phyloP scores from a whole-genome alignment of 2,329 filamentous ascomycete species.

The Nigrospora osmanthi region DNA sequence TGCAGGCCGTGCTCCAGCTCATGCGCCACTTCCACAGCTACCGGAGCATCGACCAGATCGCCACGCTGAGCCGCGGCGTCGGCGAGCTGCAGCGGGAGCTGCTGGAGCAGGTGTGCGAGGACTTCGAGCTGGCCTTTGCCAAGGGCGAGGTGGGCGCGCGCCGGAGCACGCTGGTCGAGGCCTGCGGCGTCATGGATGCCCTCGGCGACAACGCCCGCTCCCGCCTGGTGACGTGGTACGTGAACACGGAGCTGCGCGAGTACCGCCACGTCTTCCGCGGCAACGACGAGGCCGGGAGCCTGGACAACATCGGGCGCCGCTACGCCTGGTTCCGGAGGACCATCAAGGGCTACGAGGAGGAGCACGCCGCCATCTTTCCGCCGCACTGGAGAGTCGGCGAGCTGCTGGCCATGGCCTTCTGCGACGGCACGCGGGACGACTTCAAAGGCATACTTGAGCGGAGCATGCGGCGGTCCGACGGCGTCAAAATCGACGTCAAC shows the following conservation, averaged over 20 bases:
- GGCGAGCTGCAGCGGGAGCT: slow-evolving; percentile 88
- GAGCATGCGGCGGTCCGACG: slow-evolving; percentile 72
- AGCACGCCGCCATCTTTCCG: slow-evolving; percentile 85
- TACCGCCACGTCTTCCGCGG: slow-evolving; percentile 93
- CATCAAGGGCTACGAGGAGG: slow-evolving; percentile 91
- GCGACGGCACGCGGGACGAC: slow-evolving; percentile 90
- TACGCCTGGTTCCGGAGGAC: slow-evolving; percentile 97
- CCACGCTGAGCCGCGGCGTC: slow-evolving; percentile 83
- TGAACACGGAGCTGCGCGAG: slow-evolving; percentile 92
- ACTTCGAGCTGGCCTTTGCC: slow-evolving; percentile 92
- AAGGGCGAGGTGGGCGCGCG: slow-evolving; percentile 72
- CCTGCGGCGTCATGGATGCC: slow-evolving; percentile 90
- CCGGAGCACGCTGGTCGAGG: slow-evolving; percentile 69
- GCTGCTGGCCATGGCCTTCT: slow-evolving; percentile 83
- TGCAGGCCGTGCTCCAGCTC: slow-evolving; percentile 92
- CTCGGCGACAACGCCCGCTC: slow-evolving; percentile 79
- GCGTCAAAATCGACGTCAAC: slow-evolving; percentile 80
- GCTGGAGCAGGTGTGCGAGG: slow-evolving; percentile 96
- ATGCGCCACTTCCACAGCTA: slow-evolving; percentile 99
- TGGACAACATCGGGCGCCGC: slow-evolving; percentile 92
- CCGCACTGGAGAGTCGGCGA: slow-evolving; percentile 84
- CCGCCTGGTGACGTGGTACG: slow-evolving; percentile 89
- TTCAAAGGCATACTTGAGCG: slow-evolving; percentile 88
- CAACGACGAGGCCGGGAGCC: slow-evolving; percentile 89
- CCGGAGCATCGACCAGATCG: slow-evolving; percentile 95